A percentile compares a stretch with the other conserved stretches of the same genome.
Conservation (phyloP, 257 asterid species). For the Nicotiana paniculata region DNA sequence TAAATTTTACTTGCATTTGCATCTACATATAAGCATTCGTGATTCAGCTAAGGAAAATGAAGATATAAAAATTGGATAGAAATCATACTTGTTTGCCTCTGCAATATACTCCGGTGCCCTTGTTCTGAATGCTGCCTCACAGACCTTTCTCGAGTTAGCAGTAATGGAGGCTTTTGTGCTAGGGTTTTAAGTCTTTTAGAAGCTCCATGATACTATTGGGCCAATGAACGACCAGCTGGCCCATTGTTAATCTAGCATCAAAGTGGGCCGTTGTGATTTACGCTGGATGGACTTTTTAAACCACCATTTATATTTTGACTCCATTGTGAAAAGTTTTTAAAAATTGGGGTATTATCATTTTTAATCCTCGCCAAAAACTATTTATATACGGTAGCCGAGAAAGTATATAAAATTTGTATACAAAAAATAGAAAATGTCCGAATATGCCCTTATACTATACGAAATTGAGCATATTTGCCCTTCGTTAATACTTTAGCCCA, state of each 20-base stretch:
- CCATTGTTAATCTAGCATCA: neutral
- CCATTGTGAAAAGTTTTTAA: no score
- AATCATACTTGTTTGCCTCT: neutral
- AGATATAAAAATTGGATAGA: neutral
- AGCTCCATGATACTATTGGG: neutral
- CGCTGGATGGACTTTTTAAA: no score
- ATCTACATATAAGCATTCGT: neutral
- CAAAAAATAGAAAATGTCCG: no score
- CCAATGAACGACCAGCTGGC: neutral
- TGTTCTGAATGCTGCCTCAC: neutral
- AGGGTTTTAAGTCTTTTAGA: neutral
- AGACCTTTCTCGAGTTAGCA: neutral
- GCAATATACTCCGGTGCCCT: neutral
- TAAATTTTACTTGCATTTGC: neutral
- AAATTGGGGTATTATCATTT: no score
- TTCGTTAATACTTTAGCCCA: no score
- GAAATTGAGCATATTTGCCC: no score
- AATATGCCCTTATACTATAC: no score
- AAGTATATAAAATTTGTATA: no score
- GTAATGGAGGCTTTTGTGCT: neutral
- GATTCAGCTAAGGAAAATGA: neutral
- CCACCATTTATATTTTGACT: no score
- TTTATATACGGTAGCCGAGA: no score
- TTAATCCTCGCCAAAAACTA: no score
- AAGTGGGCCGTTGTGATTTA: neutral